These are phyloP conservation scores for Hypoxylon sp. DNA, from an alignment of 2,329 filamentous ascomycete species.

Conservation along the genomic window DNA sequence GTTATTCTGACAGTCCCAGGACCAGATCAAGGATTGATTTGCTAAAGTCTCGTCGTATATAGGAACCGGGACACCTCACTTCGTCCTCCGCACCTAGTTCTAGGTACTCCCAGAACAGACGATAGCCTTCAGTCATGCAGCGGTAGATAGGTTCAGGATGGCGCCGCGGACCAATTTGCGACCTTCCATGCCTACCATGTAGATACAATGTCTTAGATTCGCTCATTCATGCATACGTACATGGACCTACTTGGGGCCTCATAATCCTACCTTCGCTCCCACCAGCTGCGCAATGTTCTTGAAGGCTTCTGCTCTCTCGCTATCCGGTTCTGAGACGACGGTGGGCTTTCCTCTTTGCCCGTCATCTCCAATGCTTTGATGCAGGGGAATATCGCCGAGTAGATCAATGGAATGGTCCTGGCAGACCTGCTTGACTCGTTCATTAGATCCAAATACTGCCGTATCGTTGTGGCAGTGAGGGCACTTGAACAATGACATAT, in stretches of 20 bases:
- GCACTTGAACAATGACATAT: slow-evolving; percentile 87
- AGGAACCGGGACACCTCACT: slow-evolving; percentile 22
- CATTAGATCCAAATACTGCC: slow-evolving; percentile 74
- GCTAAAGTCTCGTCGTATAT: slow-evolving; percentile 34
- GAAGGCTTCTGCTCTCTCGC: slow-evolving; percentile 76
- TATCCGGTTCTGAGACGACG: slow-evolving; percentile 84
- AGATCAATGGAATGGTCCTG: slow-evolving; percentile 77
- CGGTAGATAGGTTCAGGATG: not conserved
- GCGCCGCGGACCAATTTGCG: not conserved
- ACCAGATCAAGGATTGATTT: slow-evolving; percentile 24
- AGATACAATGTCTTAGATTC: slow-evolving; percentile 12
- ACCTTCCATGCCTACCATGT: not conserved
- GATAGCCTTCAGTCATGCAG: not conserved
- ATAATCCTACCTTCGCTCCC: slow-evolving; percentile 54
- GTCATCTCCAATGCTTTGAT: slow-evolving; percentile 85
- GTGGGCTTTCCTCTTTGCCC: slow-evolving; percentile 88
- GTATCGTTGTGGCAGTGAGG: slow-evolving; percentile 78
- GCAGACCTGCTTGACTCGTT: slow-evolving; percentile 74
- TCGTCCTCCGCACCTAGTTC: not conserved
- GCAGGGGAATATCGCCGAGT: slow-evolving; percentile 87
- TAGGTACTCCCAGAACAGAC: not conserved
- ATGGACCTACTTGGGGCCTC: not conserved
- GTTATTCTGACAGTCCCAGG: slow-evolving; percentile 17
- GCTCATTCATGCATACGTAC: not conserved
- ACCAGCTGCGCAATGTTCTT: slow-evolving; percentile 70